Evolutionary conservation across 495 filamentous ascomycete genomes (phyloP), one percentile per base, ranked within the genome.

Genomic region (Penicillium bovifimosum): DNA sequence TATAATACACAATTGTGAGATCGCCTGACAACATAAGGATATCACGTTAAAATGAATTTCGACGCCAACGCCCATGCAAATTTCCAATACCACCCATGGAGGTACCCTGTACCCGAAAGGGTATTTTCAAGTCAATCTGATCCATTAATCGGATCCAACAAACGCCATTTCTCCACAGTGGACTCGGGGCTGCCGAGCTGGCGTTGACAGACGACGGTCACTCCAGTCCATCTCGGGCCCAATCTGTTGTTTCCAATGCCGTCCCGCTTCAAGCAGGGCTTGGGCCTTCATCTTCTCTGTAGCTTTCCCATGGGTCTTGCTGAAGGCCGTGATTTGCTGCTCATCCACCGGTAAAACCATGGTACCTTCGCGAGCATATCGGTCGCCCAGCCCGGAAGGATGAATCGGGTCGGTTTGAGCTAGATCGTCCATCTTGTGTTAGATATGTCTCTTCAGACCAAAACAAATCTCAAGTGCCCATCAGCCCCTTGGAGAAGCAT

Each of bases 161-260:
- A 46, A 36, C n/a, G 54, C 58, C 14, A 46, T 42, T 26, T 63
- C 60, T 0, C 13, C 20, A 14, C 47, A 41, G 6, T 42, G 24
- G 17, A 41, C 41, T 1, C 63, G 65, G 33, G 18, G 31, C 34
- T 69, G 64, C 8, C 72, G 58, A 47, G 65, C 63, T 6, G 70
- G 65, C 16, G 65, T 77, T 6, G 51, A 54, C 10, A 58, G 45
- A 14, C 40, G 35, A 10, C 51, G 48, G 27, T 50, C 58, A 27
- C 51, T 71, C 20, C 63, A 57, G 39, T 80, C 79, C 38, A 79
- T 56, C 0, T 74, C 75, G 5, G 73, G 68, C 2, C 79, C 81
- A 44, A 76, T 68, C 29, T 62, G 61, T 38, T 69, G 66, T 55
- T 79, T 80, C 63, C 59, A 75, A 64, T 52, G 66, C 55, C 36